phyloP scores from a whole-genome alignment of 2,329 filamentous ascomycete species.

The Chaetomium sp. region DNA sequence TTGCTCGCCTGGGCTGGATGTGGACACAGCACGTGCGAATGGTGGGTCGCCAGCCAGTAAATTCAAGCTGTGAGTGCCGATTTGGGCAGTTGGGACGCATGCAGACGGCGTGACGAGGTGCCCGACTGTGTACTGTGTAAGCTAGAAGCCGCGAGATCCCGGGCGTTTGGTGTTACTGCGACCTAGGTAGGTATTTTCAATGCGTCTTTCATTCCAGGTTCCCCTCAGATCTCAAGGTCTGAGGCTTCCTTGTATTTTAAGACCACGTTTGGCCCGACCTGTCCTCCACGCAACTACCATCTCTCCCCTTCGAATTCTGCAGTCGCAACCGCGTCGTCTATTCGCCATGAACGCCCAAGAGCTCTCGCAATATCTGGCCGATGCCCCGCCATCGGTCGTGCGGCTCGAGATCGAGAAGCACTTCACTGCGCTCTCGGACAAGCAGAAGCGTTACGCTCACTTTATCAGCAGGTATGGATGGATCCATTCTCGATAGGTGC shows the following conservation, averaged over 20 bases:
- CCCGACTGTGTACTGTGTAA: slow-evolving; percentile 1
- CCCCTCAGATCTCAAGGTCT: slow-evolving; percentile 29
- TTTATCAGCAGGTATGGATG: slow-evolving; percentile 71
- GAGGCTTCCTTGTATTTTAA: slow-evolving; percentile 18
- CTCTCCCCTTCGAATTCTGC: slow-evolving; percentile 13
- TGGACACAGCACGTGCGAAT: slow-evolving; percentile 16
- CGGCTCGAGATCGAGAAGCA: slow-evolving; percentile 89
- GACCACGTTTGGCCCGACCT: slow-evolving; percentile 15
- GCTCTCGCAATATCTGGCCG: slow-evolving; percentile 79
- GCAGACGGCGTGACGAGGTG: slow-evolving; percentile 16
- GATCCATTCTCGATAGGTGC: neutral
- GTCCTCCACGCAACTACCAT: slow-evolving; percentile 17
- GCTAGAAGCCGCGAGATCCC: slow-evolving; percentile 12
- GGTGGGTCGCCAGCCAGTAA: slow-evolving; percentile 14
- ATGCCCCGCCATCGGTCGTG: slow-evolving; percentile 86
- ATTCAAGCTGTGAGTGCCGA: slow-evolving; percentile 2
- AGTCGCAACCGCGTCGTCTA: slow-evolving; percentile 27
- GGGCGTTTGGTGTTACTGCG: slow-evolving; percentile 23
- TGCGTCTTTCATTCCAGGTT: slow-evolving; percentile 27
- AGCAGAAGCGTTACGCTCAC: slow-evolving; percentile 89
- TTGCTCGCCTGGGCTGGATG: neutral
- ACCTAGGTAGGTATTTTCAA: too few relatives aligned
- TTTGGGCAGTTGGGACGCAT: slow-evolving; percentile 23
- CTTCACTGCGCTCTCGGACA: slow-evolving; percentile 74
- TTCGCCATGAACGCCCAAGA: slow-evolving; percentile 61